phyloP scores from a whole-genome alignment of 2,329 filamentous ascomycete species.

The Penicillium sp. region DNA sequence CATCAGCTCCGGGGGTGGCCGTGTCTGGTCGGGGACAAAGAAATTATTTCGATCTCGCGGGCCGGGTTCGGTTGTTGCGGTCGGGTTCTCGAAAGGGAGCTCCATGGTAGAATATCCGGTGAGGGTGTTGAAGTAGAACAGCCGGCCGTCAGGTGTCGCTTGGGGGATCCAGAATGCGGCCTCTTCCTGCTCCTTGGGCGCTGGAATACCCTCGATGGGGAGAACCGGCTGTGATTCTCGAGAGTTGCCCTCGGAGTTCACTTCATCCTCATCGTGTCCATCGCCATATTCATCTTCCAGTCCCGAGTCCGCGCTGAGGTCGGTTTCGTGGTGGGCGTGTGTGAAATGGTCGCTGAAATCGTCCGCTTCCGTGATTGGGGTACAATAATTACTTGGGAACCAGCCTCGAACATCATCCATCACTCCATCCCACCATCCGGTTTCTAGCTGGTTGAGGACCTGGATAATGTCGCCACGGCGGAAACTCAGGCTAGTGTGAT shows the following conservation, averaged over 20 bases:
- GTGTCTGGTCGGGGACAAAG: slow-evolving; percentile 82
- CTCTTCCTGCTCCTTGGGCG: slow-evolving; percentile 67
- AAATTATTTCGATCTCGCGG: slow-evolving; percentile 87
- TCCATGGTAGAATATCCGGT: slow-evolving; percentile 95
- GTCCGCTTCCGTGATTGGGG: slow-evolving; percentile 74
- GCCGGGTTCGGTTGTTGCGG: slow-evolving; percentile 74
- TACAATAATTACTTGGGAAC: slow-evolving; percentile 99
- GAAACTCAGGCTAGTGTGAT: slow-evolving; percentile 94
- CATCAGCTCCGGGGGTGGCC: slow-evolving; percentile 88
- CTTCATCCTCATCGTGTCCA: slow-evolving; percentile 63
- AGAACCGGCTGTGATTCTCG: slow-evolving; percentile 62
- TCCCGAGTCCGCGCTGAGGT: slow-evolving; percentile 50
- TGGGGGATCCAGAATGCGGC: slow-evolving; percentile 99
- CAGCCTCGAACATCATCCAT: slow-evolving; percentile 95
- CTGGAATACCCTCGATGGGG: slow-evolving; percentile 67
- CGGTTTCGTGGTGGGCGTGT: slow-evolving; percentile 56
- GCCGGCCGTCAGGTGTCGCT: slow-evolving; percentile 83
- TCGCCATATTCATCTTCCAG: slow-evolving; percentile 64
- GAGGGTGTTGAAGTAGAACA: slow-evolving; percentile 98
- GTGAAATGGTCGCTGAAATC: slow-evolving; percentile 65
- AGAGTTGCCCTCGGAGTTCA: slow-evolving; percentile 66
- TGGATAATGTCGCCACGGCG: slow-evolving; percentile 96
- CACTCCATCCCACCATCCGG: slow-evolving; percentile 98
- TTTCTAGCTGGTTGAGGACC: slow-evolving; percentile 96
- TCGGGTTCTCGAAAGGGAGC: slow-evolving; percentile 86